phyloP scores from a whole-genome alignment of 1,284 basidiomycete genomes.

The Meripilus lineatus region DNA sequence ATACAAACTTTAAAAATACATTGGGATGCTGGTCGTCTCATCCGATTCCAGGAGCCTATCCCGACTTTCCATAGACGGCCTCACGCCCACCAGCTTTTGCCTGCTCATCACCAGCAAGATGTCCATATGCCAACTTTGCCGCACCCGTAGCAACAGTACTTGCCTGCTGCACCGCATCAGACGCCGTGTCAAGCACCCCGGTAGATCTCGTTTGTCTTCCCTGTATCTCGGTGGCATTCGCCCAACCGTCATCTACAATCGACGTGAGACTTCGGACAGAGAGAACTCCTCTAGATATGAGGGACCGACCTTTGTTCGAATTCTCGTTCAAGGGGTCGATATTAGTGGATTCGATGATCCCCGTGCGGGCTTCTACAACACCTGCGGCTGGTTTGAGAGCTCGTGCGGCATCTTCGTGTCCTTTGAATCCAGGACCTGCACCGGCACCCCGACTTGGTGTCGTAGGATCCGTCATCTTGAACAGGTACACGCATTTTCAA shows the following conservation, averaged over 20 bases:
- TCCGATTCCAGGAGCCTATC: too few species aligned
- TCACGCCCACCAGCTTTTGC: constrained; percentile 32
- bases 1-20: too few species aligned
- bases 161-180: constrained; percentile 18
- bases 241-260: constrained; percentile 34
- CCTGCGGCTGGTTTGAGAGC: constrained; percentile 37
- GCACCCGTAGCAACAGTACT: constrained; percentile 29
- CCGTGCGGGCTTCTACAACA: constrained; percentile 46
- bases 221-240: constrained; percentile 29
- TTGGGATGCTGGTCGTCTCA: too few species aligned
- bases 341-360: constrained; percentile 47
- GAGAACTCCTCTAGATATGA: neutral
- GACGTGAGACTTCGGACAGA: neutral
- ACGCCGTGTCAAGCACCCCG: constrained; percentile 15
- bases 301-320: constrained; percentile 34
- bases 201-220: constrained; percentile 3
- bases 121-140: constrained; percentile 35
- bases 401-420: constrained; percentile 32
- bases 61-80: constrained; percentile 24
- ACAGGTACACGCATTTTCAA: neutral
- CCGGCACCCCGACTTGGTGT: constrained; percentile 35
- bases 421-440: constrained; percentile 33
- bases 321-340: constrained; percentile 46
- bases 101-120: constrained; percentile 32
- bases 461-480: constrained; percentile 38